Conservation (phyloP, 805 yeast genomes). For the Tetrapisispora fleetii region DNA sequence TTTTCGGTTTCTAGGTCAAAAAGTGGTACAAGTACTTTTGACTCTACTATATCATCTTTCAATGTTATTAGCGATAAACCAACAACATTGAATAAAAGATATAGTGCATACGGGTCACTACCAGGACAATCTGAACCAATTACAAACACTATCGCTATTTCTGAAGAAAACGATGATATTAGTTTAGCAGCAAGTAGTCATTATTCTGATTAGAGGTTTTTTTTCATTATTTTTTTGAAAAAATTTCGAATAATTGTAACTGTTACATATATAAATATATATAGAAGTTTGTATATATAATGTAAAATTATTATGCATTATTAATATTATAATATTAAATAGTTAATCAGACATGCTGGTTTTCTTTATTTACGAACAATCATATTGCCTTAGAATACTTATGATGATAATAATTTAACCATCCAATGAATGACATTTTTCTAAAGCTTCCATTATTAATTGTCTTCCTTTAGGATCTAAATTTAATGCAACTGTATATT, state of each 20-base stretch:
- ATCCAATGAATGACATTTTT: slow-evolving; percentile 32
- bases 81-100: not conserved
- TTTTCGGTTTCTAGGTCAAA: not conserved
- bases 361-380: too few relatives aligned
- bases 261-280: not conserved
- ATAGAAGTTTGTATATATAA: not conserved
- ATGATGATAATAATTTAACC: not conserved
- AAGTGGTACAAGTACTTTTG: not conserved
- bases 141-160: not conserved
- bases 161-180: not conserved
- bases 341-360: not conserved
- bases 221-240: not conserved
- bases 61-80: slow-evolving; percentile 1
- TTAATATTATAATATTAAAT: not conserved
- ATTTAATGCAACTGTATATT: slow-evolving; percentile 80
- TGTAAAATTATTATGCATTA: not conserved
- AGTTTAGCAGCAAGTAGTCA: slow-evolving; percentile 5
- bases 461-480: slow-evolving; percentile 90
- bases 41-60: not conserved
- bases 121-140: not conserved
- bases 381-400: not conserved
- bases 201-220: slow-evolving; percentile 1
- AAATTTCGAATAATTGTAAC: too few relatives aligned
- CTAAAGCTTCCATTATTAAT: slow-evolving; percentile 76
- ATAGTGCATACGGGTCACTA: slow-evolving; percentile 1